Base-by-base conservation (phyloP, 2,329 filamentous ascomycete genomes). In the Tolypocladium guangdongense region DNA sequence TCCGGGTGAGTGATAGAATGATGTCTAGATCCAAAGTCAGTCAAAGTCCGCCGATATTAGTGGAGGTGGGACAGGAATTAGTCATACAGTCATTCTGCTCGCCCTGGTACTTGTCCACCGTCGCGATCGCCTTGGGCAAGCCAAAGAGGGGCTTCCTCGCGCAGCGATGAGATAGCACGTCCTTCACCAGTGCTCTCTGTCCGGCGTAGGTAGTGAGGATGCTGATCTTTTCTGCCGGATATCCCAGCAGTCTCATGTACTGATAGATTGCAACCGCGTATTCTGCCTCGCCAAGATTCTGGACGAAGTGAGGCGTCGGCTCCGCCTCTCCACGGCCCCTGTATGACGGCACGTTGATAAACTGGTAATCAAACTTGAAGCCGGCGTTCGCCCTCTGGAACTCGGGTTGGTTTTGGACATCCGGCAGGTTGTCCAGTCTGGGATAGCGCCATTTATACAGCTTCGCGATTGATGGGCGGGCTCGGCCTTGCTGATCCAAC, bases 81-180 rank as follows among this genome's bases (percentile, higher is more conserved):
- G 53, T 82, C 87, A 78, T 78, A 93, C 89, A 97, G 65, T 99
- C 93, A 70, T 99, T 99, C 71, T 99, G 93, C 75, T 99, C 93
- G 67, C 93, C 95, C 74, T 99, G 93, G 65, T 97, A 99, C 69
- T 96, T 96, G 74, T 99, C 93, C 58, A 99, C 92, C 6, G 95
- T 99, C 4, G 89, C 91, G 32, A 99, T 89, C 52, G 87, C 86
- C 69, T 86, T 87, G 20, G 93, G 93, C 68, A 96, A 74, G 10
- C 92, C 91, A 70, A 99, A 99, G 22, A 97, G 74, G 2, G 84
- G 74, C 62, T 90, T 95, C 62, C 82, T 86, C 38, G 84, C 86
- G 69, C 93, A 99, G 55, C 93, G 81, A 65, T 95, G 88, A 16
- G 74, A 75, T 51, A 99, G 72, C 4, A 99, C 90, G 68, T 99